Percentiles rank a stretch among this genome's conserved stretches.
Evolutionary conservation across 1,284 basidiomycete species (phyloP).

Genomic region (Coniferiporia weirii): DNA sequence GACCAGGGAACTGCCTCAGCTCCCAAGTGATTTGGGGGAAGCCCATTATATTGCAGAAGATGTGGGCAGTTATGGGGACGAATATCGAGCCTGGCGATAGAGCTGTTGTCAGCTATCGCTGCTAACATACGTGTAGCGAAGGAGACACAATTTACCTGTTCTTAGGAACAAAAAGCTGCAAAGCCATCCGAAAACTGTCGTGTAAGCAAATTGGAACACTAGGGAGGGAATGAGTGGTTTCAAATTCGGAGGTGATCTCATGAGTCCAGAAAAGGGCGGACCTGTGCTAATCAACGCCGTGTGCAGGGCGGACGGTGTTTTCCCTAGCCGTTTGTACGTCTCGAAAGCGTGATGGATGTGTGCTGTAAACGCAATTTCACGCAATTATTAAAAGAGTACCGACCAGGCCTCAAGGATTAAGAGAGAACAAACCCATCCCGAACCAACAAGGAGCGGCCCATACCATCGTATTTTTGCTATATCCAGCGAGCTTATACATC

Average conservation of each 20-base stretch:
- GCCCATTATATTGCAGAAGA: conserved; percentile 95
- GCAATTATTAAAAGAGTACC: conserved; percentile 4
- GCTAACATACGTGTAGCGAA: neutral
- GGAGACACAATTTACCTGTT: conserved; percentile 51
- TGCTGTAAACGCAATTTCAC: conserved; percentile 41
- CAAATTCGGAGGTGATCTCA: conserved; percentile 6
- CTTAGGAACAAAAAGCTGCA: conserved; percentile 83
- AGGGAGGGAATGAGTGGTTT: conserved; percentile 8
- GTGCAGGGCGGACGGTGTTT: conserved; percentile 55
- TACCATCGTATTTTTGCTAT: conserved; percentile 54
- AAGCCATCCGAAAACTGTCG: conserved; percentile 89
- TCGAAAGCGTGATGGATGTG: conserved; percentile 93
- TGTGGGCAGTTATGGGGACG: conserved; percentile 67
- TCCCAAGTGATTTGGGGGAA: conserved; percentile 53
- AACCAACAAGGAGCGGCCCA: conserved; percentile 85
- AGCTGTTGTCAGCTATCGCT: neutral
- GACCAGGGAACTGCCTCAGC: conserved; percentile 31
- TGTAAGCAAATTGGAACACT: conserved; percentile 89
- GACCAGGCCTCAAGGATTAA: conserved; percentile 3
- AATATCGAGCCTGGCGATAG: conserved; percentile 29
- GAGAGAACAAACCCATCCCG: conserved; percentile 62
- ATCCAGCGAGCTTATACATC: conserved; percentile 65
- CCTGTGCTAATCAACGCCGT: conserved; percentile 55
- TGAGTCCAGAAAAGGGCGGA: conserved; percentile 33
- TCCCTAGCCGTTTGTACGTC: conserved; percentile 65